Percentiles rank a stretch among this genome's conserved stretches.
Evolutionary conservation across 169 alveolate species (phyloP).

Genomic region (Plasmodium cynomolgi): DNA sequence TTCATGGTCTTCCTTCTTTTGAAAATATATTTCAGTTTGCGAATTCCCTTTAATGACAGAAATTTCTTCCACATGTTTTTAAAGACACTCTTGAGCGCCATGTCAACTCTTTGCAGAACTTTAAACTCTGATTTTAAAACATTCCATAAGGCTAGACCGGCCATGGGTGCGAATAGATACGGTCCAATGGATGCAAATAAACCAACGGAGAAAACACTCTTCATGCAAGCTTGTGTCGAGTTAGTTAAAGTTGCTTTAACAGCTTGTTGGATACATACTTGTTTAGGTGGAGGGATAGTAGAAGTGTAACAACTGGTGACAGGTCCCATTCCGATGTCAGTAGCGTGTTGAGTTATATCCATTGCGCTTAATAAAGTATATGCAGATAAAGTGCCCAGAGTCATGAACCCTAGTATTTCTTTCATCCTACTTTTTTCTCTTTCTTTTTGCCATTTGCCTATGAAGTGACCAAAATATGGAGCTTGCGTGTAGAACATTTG

Average conservation of each 20-base stretch:
- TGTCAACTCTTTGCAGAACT: conserved; percentile 82
- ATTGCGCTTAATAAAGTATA: conserved; percentile 81
- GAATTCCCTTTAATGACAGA: conserved; percentile 71
- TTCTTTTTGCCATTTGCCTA: conserved; percentile 82
- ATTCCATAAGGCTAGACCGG: conserved; percentile 82
- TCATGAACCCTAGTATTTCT: conserved; percentile 78
- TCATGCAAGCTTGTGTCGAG: conserved; percentile 78
- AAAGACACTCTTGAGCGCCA: conserved; percentile 79
- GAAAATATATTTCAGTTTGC: conserved; percentile 77
- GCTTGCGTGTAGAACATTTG: conserved; percentile 84
- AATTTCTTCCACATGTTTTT: conserved; percentile 82
- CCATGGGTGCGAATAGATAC: conserved; percentile 84
- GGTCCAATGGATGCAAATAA: conserved; percentile 85
- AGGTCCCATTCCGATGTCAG: conserved; percentile 85
- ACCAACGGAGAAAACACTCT: conserved; percentile 83
- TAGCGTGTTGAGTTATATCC: conserved; percentile 86
- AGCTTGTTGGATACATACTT: conserved; percentile 77
- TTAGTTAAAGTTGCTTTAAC: conserved; percentile 68
- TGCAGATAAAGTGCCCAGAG: conserved; percentile 85
- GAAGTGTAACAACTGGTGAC: conserved; percentile 78
- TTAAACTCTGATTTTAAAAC: conserved; percentile 84
- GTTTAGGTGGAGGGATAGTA: conserved; percentile 78
- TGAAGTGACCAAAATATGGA: conserved; percentile 85
- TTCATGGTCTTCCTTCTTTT: conserved; percentile 72
- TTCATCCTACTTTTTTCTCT: conserved; percentile 78